phyloP scores from a whole-genome alignment of 441 rosid genomes.

The Populus tomentosa region DNA sequence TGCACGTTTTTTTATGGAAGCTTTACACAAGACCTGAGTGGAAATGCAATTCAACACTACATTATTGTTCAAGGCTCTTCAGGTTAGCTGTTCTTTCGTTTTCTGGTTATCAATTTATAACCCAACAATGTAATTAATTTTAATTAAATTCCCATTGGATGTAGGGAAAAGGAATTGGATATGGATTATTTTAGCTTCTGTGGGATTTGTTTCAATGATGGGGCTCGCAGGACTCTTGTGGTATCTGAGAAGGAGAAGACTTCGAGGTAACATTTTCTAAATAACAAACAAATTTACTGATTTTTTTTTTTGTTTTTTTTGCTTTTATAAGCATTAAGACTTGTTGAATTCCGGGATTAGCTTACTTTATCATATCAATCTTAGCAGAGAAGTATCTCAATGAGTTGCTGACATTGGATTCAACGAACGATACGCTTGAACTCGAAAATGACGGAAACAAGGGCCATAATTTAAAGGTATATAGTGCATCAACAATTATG shows the following conservation, averaged over 20 bases:
- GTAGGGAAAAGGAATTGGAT: too few relatives aligned
- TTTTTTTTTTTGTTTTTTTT: too few relatives aligned
- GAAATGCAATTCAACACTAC: too few relatives aligned
- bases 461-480: conserved; percentile 1
- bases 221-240: neutral
- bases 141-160: too few relatives aligned
- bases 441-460: neutral
- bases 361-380: neutral
- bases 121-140: too few relatives aligned
- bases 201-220: neutral
- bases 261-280: neutral
- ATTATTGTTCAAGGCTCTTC: neutral
- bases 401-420: neutral
- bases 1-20: neutral
- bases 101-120: neutral
- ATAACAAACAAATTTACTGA: too few relatives aligned
- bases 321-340: too few relatives aligned
- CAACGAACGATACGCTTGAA: neutral
- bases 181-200: too few relatives aligned
- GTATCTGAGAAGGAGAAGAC: neutral
- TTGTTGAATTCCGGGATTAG: too few relatives aligned
- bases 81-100: neutral
- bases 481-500: neutral
- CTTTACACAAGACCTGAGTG: too few relatives aligned
- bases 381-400: neutral